Percentiles rank a stretch among this genome's conserved stretches.
Evolutionary conservation across 2,329 filamentous ascomycete species (phyloP).

Genomic region (Aspergillus terreus): DNA sequence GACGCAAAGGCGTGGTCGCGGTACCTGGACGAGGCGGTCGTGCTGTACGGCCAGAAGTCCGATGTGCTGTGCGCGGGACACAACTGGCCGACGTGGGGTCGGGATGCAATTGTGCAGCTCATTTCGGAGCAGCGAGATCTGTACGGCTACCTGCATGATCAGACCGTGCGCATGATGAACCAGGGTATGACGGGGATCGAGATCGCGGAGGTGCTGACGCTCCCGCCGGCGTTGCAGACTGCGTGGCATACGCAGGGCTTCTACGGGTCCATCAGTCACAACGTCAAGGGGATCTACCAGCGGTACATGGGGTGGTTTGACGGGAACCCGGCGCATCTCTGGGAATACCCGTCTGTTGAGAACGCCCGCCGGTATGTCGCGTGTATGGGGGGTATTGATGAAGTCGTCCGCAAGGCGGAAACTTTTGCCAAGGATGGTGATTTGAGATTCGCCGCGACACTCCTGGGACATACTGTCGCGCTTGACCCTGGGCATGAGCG

Average conservation of each 20-base stretch:
- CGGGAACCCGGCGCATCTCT: constrained; percentile 33
- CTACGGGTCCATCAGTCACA: constrained; percentile 38
- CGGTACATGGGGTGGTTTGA: constrained; percentile 33
- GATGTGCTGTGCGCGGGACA: constrained; percentile 39
- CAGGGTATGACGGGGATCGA: constrained; percentile 33
- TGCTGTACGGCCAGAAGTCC: constrained; percentile 28
- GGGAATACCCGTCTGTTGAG: constrained; percentile 34
- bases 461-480: constrained; percentile 35
- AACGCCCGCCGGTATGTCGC: constrained; percentile 34
- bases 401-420: constrained; percentile 27
- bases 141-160: constrained; percentile 40
- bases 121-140: constrained; percentile 38
- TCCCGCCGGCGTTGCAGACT: constrained; percentile 31
- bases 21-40: constrained; percentile 39
- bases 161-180: constrained; percentile 40
- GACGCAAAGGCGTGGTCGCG: constrained; percentile 40
- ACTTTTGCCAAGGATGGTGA: constrained; percentile 27
- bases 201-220: constrained; percentile 36
- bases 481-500: constrained; percentile 14
- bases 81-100: constrained; percentile 44
- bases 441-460: constrained; percentile 37
- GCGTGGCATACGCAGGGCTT: constrained; percentile 33
- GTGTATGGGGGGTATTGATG: constrained; percentile 35
- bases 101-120: constrained; percentile 17
- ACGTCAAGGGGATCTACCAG: constrained; percentile 40